A percentile compares a stretch with the other conserved stretches of the same genome.
phyloP scores from a whole-genome alignment of 1,284 basidiomycete species.

The Porphyrellus sp. region DNA sequence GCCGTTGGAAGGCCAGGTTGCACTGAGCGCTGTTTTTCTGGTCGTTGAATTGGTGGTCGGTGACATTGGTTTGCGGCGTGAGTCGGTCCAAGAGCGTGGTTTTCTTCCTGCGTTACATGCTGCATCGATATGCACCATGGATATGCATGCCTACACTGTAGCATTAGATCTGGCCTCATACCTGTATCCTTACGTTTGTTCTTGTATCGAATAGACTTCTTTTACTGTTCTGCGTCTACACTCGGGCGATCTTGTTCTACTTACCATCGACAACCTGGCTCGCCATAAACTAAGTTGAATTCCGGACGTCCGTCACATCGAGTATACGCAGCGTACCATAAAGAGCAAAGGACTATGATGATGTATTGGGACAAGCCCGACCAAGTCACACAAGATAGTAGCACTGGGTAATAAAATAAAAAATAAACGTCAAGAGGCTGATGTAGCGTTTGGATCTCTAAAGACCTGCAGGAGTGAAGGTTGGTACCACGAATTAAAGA shows the following conservation, averaged over 20 bases:
- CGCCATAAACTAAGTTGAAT: not conserved
- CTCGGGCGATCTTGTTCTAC: too few relatives aligned
- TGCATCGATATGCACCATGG: not conserved
- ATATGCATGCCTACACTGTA: slow-evolving; percentile 23
- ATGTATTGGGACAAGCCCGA: slow-evolving; percentile 10
- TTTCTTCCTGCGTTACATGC: slow-evolving; percentile 6
- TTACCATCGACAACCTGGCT: not conserved
- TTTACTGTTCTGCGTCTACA: not conserved
- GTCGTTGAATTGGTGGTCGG: not conserved
- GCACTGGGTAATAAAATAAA: slow-evolving; percentile 27
- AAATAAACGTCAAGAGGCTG: slow-evolving; percentile 43
- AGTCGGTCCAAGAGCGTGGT: not conserved
- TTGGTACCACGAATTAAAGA: not conserved
- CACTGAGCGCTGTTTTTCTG: slow-evolving; percentile 10
- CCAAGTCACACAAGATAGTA: slow-evolving; percentile 13
- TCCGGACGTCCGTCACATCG: not conserved
- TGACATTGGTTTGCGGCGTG: not conserved
- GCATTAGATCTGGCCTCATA: slow-evolving; percentile 20
- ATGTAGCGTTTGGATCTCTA: slow-evolving; percentile 64
- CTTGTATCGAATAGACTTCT: slow-evolving; percentile 22
- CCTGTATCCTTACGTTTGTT: slow-evolving; percentile 25
- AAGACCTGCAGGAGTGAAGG: slow-evolving; percentile 50
- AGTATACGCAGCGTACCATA: not conserved
- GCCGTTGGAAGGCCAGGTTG: slow-evolving; percentile 40
- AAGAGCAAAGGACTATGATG: slow-evolving; percentile 6